phyloP scores from a whole-genome alignment of 2,329 filamentous ascomycete species.

The Penicillium sp. region DNA sequence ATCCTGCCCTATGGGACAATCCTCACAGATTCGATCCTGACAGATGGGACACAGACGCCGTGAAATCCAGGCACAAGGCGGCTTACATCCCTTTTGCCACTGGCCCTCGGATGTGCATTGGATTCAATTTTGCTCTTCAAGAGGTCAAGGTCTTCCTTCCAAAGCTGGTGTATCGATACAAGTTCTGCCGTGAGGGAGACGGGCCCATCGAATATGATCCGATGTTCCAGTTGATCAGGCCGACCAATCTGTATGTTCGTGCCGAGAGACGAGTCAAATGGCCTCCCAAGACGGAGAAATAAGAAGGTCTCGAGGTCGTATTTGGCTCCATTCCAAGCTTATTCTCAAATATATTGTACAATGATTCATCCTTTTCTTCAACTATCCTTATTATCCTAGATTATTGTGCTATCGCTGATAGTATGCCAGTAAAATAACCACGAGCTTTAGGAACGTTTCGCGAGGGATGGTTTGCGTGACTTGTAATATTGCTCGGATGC shows the following conservation, averaged over 20 bases:
- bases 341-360: neutral
- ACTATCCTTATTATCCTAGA: neutral
- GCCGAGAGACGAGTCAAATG: slow-evolving; percentile 17
- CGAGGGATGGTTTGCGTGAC: too few species aligned
- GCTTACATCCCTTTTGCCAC: slow-evolving; percentile 57
- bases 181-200: slow-evolving; percentile 49
- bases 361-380: neutral
- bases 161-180: slow-evolving; percentile 57
- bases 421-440: too few species aligned
- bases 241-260: slow-evolving; percentile 25
- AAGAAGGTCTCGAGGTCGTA: neutral
- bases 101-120: slow-evolving; percentile 57
- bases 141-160: slow-evolving; percentile 56
- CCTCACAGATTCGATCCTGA: slow-evolving; percentile 57
- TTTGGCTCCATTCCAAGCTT: neutral
- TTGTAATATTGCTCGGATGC: too few species aligned
- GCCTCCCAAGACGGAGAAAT: slow-evolving; percentile 7
- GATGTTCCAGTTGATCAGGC: slow-evolving; percentile 27
- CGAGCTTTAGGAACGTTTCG: too few species aligned
- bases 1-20: slow-evolving; percentile 55
- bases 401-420: too few species aligned
- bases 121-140: slow-evolving; percentile 60
- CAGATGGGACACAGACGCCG: slow-evolving; percentile 51
- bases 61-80: slow-evolving; percentile 50
- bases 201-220: slow-evolving; percentile 43